phyloP scores from a whole-genome alignment of 331 rosid genomes.

The Saraca asoca region DNA sequence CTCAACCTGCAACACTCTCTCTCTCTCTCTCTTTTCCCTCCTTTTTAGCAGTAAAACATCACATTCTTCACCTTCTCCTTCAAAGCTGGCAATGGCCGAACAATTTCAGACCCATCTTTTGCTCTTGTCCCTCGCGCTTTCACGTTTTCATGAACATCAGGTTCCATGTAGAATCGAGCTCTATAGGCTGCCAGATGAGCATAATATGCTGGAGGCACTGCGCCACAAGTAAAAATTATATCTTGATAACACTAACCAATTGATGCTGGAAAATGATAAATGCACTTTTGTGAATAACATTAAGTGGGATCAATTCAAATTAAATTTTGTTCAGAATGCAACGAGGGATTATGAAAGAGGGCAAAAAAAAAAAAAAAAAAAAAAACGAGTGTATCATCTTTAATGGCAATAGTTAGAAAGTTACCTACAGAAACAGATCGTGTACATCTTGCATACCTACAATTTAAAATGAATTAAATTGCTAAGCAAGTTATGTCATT shows the following conservation, averaged over 20 bases:
- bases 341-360: too few relatives aligned
- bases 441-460: constrained; percentile 63
- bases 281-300: too few relatives aligned
- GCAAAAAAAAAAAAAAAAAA: too few relatives aligned
- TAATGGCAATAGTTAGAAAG: neutral
- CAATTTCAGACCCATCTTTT: constrained; percentile 31
- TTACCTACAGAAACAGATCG: constrained; percentile 62
- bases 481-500: constrained; percentile 30
- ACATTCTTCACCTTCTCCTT: constrained; percentile 56
- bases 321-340: too few relatives aligned
- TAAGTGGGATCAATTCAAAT: too few relatives aligned
- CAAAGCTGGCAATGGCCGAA: constrained; percentile 53
- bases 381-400: too few relatives aligned
- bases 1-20: constrained; percentile 24
- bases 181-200: constrained; percentile 64
- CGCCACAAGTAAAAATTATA: neutral
- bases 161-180: constrained; percentile 65
- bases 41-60: constrained; percentile 49
- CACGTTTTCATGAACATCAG: constrained; percentile 34
- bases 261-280: too few relatives aligned
- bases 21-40: neutral
- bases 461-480: neutral
- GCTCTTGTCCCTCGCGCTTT: constrained; percentile 34
- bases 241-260: too few relatives aligned
- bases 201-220: constrained; percentile 66